A percentile compares a stretch with the other conserved stretches of the same genome.
phyloP scores from a whole-genome alignment of 495 filamentous ascomycete species.

The Hypoxylon fragiforme region DNA sequence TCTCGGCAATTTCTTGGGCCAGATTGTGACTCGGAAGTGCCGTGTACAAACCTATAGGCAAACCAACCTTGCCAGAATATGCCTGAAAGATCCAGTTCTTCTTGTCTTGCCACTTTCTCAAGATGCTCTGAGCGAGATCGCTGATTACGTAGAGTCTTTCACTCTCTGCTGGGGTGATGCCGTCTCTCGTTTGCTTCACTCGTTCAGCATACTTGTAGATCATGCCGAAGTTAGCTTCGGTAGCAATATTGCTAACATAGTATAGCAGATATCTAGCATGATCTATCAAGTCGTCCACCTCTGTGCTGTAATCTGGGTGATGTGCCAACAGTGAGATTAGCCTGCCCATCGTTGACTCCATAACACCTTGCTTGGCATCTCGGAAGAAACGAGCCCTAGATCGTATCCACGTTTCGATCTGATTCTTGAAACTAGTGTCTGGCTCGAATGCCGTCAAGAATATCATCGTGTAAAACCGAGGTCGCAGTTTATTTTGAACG shows the following conservation, averaged over 20 bases:
- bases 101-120: constrained; percentile 79
- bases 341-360: constrained; percentile 85
- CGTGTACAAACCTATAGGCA: constrained; percentile 77
- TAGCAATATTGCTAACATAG: constrained; percentile 82
- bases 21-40: constrained; percentile 73
- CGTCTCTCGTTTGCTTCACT: constrained; percentile 87
- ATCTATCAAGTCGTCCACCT: constrained; percentile 71
- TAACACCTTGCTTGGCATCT: constrained; percentile 59
- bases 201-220: constrained; percentile 93
- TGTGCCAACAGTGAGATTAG: constrained; percentile 87
- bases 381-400: constrained; percentile 66
- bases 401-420: constrained; percentile 84
- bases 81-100: constrained; percentile 78
- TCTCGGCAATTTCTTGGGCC: constrained; percentile 81
- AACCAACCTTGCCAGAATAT: constrained; percentile 76
- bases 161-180: constrained; percentile 59
- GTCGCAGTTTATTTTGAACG: constrained; percentile 64
- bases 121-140: constrained; percentile 81
- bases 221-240: constrained; percentile 79
- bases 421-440: constrained; percentile 63
- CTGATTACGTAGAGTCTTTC: constrained; percentile 83
- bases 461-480: constrained; percentile 82
- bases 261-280: constrained; percentile 85
- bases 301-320: constrained; percentile 83
- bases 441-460: constrained; percentile 94